Base-by-base conservation (phyloP, 139 green algal genomes). In the Edaphochlamys debaryana region DNA sequence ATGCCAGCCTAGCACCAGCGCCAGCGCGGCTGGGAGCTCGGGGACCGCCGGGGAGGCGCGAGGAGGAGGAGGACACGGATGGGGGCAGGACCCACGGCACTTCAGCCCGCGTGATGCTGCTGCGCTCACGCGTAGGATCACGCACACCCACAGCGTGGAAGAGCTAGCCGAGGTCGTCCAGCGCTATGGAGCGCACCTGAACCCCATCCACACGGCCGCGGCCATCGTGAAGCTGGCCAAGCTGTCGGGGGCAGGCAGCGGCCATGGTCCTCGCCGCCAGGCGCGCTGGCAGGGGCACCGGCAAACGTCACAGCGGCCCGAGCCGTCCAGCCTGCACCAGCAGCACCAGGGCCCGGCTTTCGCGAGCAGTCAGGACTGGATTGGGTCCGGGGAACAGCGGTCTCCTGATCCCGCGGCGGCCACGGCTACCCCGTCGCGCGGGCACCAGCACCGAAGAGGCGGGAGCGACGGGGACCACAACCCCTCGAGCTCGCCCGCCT, bases 181-280 rank as follows among this genome's bases (percentile, higher is more conserved):
- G 23, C n/a, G 41, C 22, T 54, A 89, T 5, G 34, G 54, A 0
- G 1, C 29, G 36, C 54, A 50, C 25, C 60, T 91, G 37, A 91
- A 91, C 64, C 32, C 62, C 42, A 83, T 91, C 29, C 78, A 91
- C n/a, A 50, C 73, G 30, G 68, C 87, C 11, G 87, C 87, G 27
- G 63, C 79, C 25, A 75, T 91, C 23, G 79, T 88, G 7, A 79
- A 64, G 67, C 83, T 87, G 0, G 63, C 83, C 23, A 84, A 84
- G 64, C 83, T 87, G 40, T 25, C 42, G 9, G 50, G 36, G 2
- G 25, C n/a, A n/a, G n/a, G n/a, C n/a, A 58, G 52, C 32, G 25
- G 29, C 13, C 69, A 36, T 20, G 64, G 56, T 36, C 34, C 23
- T 11, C 32, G 22, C 66, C 66, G 11, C 19, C 22, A 32, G 37